Base-by-base conservation (phyloP, 2,329 filamentous ascomycete species). In the Metarhizium robertsii region DNA sequence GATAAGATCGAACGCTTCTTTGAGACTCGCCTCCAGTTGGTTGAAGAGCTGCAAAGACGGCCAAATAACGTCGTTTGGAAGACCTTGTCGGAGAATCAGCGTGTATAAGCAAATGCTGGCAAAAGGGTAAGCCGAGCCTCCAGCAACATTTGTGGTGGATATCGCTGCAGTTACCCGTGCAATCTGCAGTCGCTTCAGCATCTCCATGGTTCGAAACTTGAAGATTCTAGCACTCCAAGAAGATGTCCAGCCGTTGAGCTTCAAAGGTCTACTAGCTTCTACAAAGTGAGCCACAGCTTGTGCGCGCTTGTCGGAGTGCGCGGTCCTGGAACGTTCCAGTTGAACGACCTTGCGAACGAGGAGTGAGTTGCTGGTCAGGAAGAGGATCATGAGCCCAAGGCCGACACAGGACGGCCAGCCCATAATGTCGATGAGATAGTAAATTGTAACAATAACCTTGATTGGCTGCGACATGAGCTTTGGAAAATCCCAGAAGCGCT, bases 401-500 rank as follows among this genome's bases (percentile, higher is more conserved):
- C 89, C 89, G 6, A 91, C 69, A 32, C 92, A 77, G 48, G 88
- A 91, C 0, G 90, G 80, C 74, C 87, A 90, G 0, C 91, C 91
- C 53, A 96, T 82, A 53, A 96, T 79, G 57, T 81, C 84, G 6
- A 96, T 77, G 13, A 84, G 72, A 13, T 89, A 79, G 61, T 72
- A 72, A 14, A 73, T 65, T 0, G 90, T 88, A 4, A 95, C 75
- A 2, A 90, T 65, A n/a, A 92, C 79, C 57, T 87, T 87, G 16
- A 94, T 69, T 0, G 91, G 91, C 58, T 87, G 88, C 3, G 85
- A 85, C 45, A 95, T 73, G 2, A 96, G 73, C n/a, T 77, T 76
- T 2, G 87, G 80, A 53, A 94, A 88, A 58, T 96, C 91, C 91
- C 91, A 96, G 63, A 96, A 94, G 47, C 88, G 75, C 64, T 92